phyloP scores from a whole-genome alignment of 306 rosid species.

The Vigna trinervia region DNA sequence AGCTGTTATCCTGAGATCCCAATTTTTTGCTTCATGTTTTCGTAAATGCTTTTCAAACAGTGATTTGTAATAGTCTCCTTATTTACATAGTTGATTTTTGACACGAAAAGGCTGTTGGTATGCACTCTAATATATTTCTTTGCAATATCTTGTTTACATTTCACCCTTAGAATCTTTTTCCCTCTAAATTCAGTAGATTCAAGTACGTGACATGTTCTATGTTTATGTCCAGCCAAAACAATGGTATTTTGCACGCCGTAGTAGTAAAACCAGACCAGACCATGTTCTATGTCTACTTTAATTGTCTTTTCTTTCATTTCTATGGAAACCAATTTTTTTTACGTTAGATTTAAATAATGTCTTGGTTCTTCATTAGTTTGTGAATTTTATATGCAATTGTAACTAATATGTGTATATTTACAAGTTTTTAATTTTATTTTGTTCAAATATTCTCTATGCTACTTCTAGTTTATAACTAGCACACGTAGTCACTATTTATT shows the following conservation, averaged over 20 bases:
- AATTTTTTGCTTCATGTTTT: slow-evolving; percentile 39
- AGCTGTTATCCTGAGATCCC: slow-evolving; percentile 37
- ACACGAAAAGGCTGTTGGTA: not conserved
- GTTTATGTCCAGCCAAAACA: not conserved
- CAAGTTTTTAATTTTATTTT: too few species aligned
- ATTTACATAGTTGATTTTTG: slow-evolving; percentile 30
- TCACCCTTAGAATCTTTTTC: not conserved
- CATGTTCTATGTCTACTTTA: too few species aligned
- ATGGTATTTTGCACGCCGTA: not conserved
- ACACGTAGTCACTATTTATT: too few species aligned
- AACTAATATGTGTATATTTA: too few species aligned
- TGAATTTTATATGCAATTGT: too few species aligned
- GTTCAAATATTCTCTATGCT: too few species aligned
- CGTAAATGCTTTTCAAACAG: slow-evolving; percentile 39
- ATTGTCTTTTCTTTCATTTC: too few species aligned
- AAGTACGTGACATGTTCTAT: slow-evolving; percentile 18
- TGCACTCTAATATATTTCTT: not conserved
- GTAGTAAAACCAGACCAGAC: too few species aligned
- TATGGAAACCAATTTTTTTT: too few species aligned
- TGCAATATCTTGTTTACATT: not conserved
- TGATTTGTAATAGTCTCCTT: slow-evolving; percentile 31
- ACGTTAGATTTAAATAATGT: too few species aligned
- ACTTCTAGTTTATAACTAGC: too few species aligned
- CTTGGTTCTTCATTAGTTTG: too few species aligned
- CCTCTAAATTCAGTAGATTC: not conserved